phyloP scores from a whole-genome alignment of 2,329 filamentous ascomycete genomes.

The Epicoccum sorghinum region DNA sequence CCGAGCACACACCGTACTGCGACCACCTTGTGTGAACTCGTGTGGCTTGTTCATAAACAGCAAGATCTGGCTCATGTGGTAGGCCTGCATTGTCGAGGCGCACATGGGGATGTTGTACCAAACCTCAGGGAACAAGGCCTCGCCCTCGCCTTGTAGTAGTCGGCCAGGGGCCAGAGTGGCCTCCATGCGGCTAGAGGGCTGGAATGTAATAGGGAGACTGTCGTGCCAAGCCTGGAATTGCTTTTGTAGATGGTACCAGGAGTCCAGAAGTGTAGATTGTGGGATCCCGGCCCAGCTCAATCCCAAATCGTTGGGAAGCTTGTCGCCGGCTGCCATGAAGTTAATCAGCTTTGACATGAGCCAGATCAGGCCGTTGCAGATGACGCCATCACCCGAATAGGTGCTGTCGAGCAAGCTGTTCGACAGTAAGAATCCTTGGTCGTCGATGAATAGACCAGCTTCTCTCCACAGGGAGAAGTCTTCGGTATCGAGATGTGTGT shows the following conservation, averaged over 20 bases:
- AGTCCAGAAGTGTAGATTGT: slow-evolving; percentile 57
- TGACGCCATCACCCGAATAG: slow-evolving; percentile 60
- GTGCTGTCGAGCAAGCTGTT: slow-evolving; percentile 50
- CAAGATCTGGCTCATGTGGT: slow-evolving; percentile 68
- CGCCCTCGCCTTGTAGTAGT: slow-evolving; percentile 34
- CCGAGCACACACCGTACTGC: slow-evolving; percentile 59
- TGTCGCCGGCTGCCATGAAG: slow-evolving; percentile 64
- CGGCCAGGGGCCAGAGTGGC: slow-evolving; percentile 36
- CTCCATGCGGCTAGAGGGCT: slow-evolving; percentile 59
- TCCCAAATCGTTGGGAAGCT: slow-evolving; percentile 49
- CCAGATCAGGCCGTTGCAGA: slow-evolving; percentile 70
- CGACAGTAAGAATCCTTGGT: slow-evolving; percentile 57
- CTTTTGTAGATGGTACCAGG: slow-evolving; percentile 61
- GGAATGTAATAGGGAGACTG: slow-evolving; percentile 65
- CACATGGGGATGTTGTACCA: slow-evolving; percentile 70
- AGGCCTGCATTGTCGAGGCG: slow-evolving; percentile 69
- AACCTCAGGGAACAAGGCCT: slow-evolving; percentile 59
- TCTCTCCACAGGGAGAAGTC: slow-evolving; percentile 69
- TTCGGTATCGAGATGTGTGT: slow-evolving; percentile 66
- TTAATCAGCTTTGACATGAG: slow-evolving; percentile 70
- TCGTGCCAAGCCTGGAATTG: slow-evolving; percentile 66
- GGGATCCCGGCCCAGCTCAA: slow-evolving; percentile 53
- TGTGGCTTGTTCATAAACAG: slow-evolving; percentile 65
- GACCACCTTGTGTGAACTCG: slow-evolving; percentile 58
- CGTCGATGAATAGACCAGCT: slow-evolving; percentile 65